phyloP scores from a whole-genome alignment of 768 basidiomycete genomes.

The Leccinum rimulosum region DNA sequence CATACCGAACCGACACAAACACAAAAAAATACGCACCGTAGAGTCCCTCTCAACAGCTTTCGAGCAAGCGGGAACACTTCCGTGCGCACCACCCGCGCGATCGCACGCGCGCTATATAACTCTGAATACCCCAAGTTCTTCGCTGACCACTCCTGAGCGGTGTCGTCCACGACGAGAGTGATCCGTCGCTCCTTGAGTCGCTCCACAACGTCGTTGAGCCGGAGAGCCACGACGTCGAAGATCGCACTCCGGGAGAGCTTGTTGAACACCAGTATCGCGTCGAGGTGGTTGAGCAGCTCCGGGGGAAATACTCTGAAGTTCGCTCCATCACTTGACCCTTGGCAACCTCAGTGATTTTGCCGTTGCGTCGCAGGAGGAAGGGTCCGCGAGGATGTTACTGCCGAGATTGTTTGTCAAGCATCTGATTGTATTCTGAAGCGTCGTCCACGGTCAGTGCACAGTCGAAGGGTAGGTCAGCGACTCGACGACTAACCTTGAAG shows the following conservation, averaged over 20 bases:
- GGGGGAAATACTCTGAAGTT: conserved; percentile 82
- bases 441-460: background rate
- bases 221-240: too few relatives aligned
- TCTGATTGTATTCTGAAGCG: conserved; percentile 80
- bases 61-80: too few relatives aligned
- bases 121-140: too few relatives aligned
- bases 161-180: too few relatives aligned
- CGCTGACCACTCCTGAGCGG: too few relatives aligned
- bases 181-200: conserved; percentile 45
- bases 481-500: conserved; percentile 59
- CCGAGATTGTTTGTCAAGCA: conserved; percentile 89
- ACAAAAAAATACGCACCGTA: too few relatives aligned
- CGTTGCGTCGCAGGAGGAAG: conserved; percentile 60
- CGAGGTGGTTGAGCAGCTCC: conserved; percentile 85
- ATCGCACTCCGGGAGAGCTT: conserved; percentile 57
- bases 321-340: conserved; percentile 44
- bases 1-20: too few relatives aligned
- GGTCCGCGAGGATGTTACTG: conserved; percentile 64
- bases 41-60: too few relatives aligned
- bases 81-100: too few relatives aligned
- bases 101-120: too few relatives aligned
- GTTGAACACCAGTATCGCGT: conserved; percentile 88
- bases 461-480: background rate
- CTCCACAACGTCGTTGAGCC: conserved; percentile 48
- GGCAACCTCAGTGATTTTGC: conserved; percentile 50